Evolutionary conservation across 352 stramenopile species (phyloP).

Genomic region (Pythium phragmitis): DNA sequence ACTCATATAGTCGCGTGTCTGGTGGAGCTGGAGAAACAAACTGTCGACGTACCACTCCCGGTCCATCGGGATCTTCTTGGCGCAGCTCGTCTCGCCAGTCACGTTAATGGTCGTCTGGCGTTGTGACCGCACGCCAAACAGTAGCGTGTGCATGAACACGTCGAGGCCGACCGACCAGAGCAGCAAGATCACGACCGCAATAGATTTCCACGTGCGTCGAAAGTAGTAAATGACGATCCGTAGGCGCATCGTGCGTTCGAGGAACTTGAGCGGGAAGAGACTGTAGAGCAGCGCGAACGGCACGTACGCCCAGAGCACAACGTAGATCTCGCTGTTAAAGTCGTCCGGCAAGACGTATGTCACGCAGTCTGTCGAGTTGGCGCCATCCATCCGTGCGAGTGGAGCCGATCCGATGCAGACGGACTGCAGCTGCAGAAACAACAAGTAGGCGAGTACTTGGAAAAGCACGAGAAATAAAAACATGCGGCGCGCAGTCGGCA

Average conservation of each 20-base stretch:
- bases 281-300: conserved; percentile 61
- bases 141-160: conserved; percentile 62
- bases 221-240: conserved; percentile 76
- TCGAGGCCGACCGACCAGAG: conserved; percentile 62
- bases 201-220: conserved; percentile 70
- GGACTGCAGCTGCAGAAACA: conserved; percentile 40
- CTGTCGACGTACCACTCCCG: conserved; percentile 49
- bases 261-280: conserved; percentile 64
- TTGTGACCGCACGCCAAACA: conserved; percentile 43
- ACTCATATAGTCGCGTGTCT: conserved; percentile 37
- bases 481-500: conserved; percentile 54
- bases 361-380: conserved; percentile 17
- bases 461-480: conserved; percentile 60
- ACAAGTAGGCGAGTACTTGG: conserved; percentile 54
- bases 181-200: conserved; percentile 62
- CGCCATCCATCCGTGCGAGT: background rate
- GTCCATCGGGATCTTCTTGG: conserved; percentile 36
- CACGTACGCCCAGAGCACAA: conserved; percentile 59
- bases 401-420: conserved; percentile 16
- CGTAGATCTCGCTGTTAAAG: conserved; percentile 12
- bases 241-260: conserved; percentile 64
- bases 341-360: conserved; percentile 25
- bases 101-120: conserved; percentile 39
- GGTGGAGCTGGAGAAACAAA: conserved; percentile 31
- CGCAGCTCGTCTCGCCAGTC: conserved; percentile 41